These are phyloP conservation scores for Chrysanthemum makinoi DNA, from an alignment of 129 eudicot species.

Conservation along the genomic window DNA sequence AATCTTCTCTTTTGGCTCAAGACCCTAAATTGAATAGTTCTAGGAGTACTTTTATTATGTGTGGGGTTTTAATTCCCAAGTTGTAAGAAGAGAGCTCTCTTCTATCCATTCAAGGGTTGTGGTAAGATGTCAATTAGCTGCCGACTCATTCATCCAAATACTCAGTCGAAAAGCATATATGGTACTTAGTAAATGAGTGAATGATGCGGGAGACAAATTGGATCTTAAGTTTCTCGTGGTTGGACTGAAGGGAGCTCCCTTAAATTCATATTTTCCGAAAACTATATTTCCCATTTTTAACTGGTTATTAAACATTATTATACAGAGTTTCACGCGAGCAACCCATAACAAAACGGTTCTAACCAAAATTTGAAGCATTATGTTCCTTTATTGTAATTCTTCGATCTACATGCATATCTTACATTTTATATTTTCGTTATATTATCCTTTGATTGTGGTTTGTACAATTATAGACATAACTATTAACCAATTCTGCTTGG, in stretches of 20 bases:
- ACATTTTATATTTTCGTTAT: background rate
- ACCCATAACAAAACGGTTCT: background rate
- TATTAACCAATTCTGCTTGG: too few species aligned
- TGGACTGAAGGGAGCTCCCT: conserved; percentile 99
- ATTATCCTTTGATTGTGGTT: too few species aligned
- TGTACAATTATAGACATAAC: too few species aligned
- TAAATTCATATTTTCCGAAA: background rate
- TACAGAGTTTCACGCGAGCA: background rate
- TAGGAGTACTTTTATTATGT: background rate
- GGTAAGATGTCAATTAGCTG: conserved; percentile 81
- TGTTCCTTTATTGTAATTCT: background rate
- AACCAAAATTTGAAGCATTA: background rate
- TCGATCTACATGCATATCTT: background rate
- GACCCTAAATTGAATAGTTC: background rate
- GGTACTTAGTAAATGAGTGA: conserved; percentile 56
- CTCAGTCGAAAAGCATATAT: conserved; percentile 22
- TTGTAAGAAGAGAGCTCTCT: conserved; percentile 80
- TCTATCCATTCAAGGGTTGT: conserved; percentile 75
- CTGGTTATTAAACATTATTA: background rate
- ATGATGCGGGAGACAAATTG: conserved; percentile 90
- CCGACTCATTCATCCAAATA: conserved; percentile 99
- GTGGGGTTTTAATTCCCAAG: too few species aligned
- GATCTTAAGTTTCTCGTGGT: conserved; percentile 53
- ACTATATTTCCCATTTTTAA: background rate
- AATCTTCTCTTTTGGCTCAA: background rate